These are phyloP conservation scores for Endocalyx cinctus DNA, from an alignment of 2,329 filamentous ascomycete genomes.

Conservation along the genomic window DNA sequence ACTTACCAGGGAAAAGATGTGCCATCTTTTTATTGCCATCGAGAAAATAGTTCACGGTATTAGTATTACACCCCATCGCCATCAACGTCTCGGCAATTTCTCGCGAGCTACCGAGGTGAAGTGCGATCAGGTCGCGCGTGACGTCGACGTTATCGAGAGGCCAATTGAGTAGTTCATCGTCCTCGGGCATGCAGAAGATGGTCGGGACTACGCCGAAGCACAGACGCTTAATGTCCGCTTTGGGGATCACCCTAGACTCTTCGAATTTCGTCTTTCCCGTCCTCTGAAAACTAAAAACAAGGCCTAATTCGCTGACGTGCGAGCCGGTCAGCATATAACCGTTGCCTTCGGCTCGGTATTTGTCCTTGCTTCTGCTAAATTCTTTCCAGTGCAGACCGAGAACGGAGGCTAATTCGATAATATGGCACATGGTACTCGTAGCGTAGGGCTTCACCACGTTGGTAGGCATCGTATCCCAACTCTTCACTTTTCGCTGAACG, in stretches of 20 bases:
- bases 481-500: constrained; percentile 15
- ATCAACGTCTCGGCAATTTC: constrained; percentile 50
- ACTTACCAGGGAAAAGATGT: constrained; percentile 47
- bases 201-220: constrained; percentile 53
- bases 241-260: constrained; percentile 48
- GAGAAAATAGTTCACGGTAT: constrained; percentile 42
- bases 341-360: constrained; percentile 52
- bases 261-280: constrained; percentile 44
- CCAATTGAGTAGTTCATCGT: constrained; percentile 34
- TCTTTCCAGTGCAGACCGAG: constrained; percentile 56
- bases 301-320: constrained; percentile 43
- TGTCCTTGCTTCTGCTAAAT: constrained; percentile 47
- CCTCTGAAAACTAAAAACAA: constrained; percentile 51
- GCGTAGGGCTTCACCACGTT: constrained; percentile 28
- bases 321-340: constrained; percentile 47
- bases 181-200: constrained; percentile 39
- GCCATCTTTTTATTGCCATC: constrained; percentile 33
- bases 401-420: constrained; percentile 50
- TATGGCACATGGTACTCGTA: constrained; percentile 51
- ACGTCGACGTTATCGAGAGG: constrained; percentile 24
- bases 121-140: constrained; percentile 34
- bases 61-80: constrained; percentile 49
- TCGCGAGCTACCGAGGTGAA: constrained; percentile 44
- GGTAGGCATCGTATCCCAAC: constrained; percentile 21
- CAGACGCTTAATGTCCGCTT: constrained; percentile 48